Evolutionary conservation across 257 asterid genomes (phyloP), one percentile per base, ranked within the genome.

Genomic region (Jacaranda copaia): DNA sequence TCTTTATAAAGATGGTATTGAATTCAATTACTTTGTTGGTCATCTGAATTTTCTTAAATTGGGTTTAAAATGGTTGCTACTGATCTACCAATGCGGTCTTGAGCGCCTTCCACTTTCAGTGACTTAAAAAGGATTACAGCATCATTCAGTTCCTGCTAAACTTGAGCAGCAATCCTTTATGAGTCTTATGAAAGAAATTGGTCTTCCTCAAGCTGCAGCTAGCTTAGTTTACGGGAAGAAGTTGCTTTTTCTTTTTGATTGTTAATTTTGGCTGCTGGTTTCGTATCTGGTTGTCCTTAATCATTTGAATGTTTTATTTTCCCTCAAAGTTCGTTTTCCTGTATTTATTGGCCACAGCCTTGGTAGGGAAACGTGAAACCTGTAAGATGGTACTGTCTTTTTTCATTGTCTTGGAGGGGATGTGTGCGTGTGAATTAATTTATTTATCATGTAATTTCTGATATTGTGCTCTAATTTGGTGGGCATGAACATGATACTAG

Each of bases 1-100:
- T 64, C 76, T 63, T n/a, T 40, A 46, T 72, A 72, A 52, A 62
- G 69, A 62, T 64, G 64, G 64, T 55, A 12, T 65, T 4, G 8
- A 45, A 25, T 64, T 43, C 63, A 40, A 20, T 70, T 78, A 62
- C 55, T 58, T 58, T 78, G 63, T 72, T 72, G 66, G 69, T 53
- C n/a, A 11, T 19, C 10, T 56, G 57, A 18, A 6, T 15, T 39
- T 55, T 70, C 73, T 39, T 78, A 70, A 52, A 20, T 25, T 52
- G 18, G 53, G 16, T 8, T 25, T 32, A 62, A 77, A 45, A 13
- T 48, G 61, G 25, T 39, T 1, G 39, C 64, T 61, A 32, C 51
- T 62, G 72, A 60, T 52, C 38, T 48, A 49, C 68, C 66, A 40
- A 39, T 14, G 25, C 63, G 13, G 49, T 45, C 64, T 58, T 1